These are phyloP conservation scores for Holtermannia corniformis DNA, from an alignment of 768 basidiomycete genomes.

Conservation along the genomic window DNA sequence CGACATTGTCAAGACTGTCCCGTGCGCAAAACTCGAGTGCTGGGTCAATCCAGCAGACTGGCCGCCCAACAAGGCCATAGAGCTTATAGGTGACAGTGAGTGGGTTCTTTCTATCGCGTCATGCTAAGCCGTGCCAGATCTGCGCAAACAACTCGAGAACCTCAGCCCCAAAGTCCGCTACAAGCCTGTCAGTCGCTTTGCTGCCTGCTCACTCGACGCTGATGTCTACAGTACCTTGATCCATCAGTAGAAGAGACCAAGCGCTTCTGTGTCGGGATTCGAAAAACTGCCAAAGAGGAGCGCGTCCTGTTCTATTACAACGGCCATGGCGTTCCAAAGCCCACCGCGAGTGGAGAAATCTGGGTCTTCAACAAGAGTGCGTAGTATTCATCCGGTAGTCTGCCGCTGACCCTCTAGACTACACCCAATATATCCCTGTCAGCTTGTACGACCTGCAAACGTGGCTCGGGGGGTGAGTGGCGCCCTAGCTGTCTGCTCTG, in stretches of 20 bases:
- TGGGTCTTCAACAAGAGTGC: constrained; percentile 90
- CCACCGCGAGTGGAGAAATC: constrained; percentile 83
- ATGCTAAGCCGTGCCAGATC: constrained; percentile 46
- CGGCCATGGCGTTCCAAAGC: constrained; percentile 95
- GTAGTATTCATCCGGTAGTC: constrained; percentile 1
- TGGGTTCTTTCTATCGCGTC: neutral
- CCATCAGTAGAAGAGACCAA: constrained; percentile 90
- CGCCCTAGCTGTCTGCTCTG: neutral
- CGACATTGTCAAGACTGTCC: constrained; percentile 92
- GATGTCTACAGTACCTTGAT: constrained; percentile 58
- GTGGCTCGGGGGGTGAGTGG: constrained; percentile 59
- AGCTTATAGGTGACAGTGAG: constrained; percentile 70
- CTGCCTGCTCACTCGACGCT: neutral
- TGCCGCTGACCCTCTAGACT: constrained; percentile 43
- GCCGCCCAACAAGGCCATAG: constrained; percentile 84
- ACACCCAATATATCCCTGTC: constrained; percentile 97
- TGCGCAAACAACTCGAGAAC: constrained; percentile 91
- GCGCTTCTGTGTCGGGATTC: constrained; percentile 68
- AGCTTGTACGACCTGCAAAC: constrained; percentile 85
- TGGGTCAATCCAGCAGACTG: constrained; percentile 95
- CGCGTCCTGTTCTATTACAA: constrained; percentile 95
- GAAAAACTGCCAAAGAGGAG: constrained; percentile 85
- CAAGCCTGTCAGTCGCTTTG: constrained; percentile 48
- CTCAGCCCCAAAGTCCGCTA: constrained; percentile 88
- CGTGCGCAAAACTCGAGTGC: constrained; percentile 87